Evolutionary conservation across 129 eudicot genomes (phyloP).

Genomic region (Artemisia tridentata): DNA sequence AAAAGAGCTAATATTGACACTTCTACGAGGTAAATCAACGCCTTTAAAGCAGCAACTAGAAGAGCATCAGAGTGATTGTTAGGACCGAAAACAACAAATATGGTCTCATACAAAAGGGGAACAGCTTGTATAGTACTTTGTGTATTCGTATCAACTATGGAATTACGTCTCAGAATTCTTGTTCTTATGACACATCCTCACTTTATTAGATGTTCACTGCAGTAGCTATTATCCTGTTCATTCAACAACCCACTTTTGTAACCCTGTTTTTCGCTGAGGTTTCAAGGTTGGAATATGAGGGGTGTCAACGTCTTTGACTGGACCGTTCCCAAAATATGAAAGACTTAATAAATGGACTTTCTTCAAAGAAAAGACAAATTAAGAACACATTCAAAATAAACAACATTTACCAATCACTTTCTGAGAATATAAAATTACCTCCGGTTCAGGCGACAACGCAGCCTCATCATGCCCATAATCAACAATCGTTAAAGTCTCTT

Average conservation of each 20-base stretch:
- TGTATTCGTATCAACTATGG: too few species aligned
- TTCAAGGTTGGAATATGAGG: background rate
- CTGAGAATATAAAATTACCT: slow-evolving; percentile 41
- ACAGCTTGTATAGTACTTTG: too few species aligned
- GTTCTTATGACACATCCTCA: too few species aligned
- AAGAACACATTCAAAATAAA: background rate
- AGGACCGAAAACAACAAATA: background rate
- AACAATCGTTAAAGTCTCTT: slow-evolving; percentile 56
- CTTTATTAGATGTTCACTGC: too few species aligned
- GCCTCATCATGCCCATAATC: slow-evolving; percentile 89
- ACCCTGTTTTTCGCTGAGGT: background rate
- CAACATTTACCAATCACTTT: slow-evolving; percentile 3
- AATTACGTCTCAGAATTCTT: too few species aligned
- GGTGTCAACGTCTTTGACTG: background rate
- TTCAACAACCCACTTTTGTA: too few species aligned
- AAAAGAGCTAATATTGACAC: background rate
- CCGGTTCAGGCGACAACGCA: slow-evolving; percentile 79
- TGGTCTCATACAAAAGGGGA: too few species aligned
- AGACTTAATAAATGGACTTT: background rate
- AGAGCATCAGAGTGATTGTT: background rate
- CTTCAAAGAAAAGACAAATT: background rate
- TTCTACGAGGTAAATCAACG: too few species aligned
- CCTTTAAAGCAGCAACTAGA: background rate
- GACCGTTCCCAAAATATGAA: background rate
- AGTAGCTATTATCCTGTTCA: too few species aligned